phyloP scores from a whole-genome alignment of 2,329 filamentous ascomycete genomes.

The Botrytis sinoallii region DNA sequence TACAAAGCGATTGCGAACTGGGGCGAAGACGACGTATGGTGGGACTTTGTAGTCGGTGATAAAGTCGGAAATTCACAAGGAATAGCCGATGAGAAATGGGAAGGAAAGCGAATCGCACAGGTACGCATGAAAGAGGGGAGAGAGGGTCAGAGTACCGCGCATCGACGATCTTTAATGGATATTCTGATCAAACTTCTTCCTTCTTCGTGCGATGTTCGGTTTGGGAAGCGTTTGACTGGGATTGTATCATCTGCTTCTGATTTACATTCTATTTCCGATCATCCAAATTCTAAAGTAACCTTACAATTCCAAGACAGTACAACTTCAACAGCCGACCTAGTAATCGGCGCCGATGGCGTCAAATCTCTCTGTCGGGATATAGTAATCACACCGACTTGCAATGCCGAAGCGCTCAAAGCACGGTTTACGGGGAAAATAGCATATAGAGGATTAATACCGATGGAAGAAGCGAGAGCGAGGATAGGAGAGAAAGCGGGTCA shows the following conservation, averaged over 20 bases:
- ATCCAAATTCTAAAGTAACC: neutral
- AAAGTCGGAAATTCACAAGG: neutral
- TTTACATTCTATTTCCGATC: too few relatives aligned
- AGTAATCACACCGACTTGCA: neutral
- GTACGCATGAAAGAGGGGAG: slow-evolving; percentile 5
- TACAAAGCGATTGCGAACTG: slow-evolving; percentile 9
- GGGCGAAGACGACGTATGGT: neutral
- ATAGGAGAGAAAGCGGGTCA: neutral
- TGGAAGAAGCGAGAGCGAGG: slow-evolving; percentile 39
- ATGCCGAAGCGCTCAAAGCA: neutral
- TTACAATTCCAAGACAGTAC: neutral
- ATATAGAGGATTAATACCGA: slow-evolving; percentile 58
- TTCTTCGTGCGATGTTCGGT: neutral
- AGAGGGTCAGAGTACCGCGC: slow-evolving; percentile 5
- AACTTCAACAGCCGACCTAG: neutral
- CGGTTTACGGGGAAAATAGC: slow-evolving; percentile 37
- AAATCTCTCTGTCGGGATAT: slow-evolving; percentile 6
- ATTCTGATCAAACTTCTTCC: slow-evolving; percentile 1
- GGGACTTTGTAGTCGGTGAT: slow-evolving; percentile 8
- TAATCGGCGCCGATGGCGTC: neutral
- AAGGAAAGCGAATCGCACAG: neutral
- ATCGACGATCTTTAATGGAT: slow-evolving; percentile 8
- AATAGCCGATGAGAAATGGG: neutral
- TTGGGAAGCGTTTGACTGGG: neutral
- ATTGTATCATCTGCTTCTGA: neutral